These are phyloP conservation scores for Fusarium transvaalense DNA, from an alignment of 2,329 filamentous ascomycete species.

Conservation along the genomic window DNA sequence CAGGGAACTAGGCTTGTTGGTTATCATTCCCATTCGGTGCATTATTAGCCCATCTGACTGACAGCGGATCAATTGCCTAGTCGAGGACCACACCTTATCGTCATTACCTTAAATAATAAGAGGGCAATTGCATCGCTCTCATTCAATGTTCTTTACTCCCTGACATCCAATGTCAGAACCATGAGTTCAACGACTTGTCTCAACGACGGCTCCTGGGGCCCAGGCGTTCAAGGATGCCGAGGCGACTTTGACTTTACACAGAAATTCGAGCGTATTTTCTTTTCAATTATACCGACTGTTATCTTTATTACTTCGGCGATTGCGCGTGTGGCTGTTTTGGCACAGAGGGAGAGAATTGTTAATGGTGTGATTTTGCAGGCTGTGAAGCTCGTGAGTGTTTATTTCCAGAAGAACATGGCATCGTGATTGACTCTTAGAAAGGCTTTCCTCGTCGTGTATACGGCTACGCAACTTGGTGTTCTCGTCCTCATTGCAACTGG, in stretches of 20 bases:
- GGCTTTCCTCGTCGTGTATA: slow-evolving; percentile 45
- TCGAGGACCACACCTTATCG: not conserved
- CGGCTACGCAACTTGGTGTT: slow-evolving; percentile 50
- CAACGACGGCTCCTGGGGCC: slow-evolving; percentile 58
- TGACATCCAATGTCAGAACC: not conserved
- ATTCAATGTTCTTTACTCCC: not conserved
- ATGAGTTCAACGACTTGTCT: slow-evolving; percentile 47
- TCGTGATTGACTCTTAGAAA: slow-evolving; percentile 19
- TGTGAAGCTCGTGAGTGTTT: slow-evolving; percentile 48
- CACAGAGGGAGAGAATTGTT: slow-evolving; percentile 52
- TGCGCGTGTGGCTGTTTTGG: slow-evolving; percentile 51
- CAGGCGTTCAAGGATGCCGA: slow-evolving; percentile 60
- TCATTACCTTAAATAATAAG: not conserved
- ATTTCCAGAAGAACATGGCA: too few species aligned
- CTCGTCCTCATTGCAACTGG: slow-evolving; percentile 50
- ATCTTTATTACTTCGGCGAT: slow-evolving; percentile 55
- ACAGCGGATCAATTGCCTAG: slow-evolving; percentile 17
- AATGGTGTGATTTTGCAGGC: slow-evolving; percentile 52
- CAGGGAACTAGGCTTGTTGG: not conserved
- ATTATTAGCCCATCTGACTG: slow-evolving; percentile 27
- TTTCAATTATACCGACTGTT: slow-evolving; percentile 58
- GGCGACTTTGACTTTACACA: slow-evolving; percentile 65
- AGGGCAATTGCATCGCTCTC: not conserved
- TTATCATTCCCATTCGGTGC: slow-evolving; percentile 1
- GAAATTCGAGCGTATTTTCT: slow-evolving; percentile 61